Percentiles rank a stretch among this genome's conserved stretches.
Conservation (phyloP, 352 stramenopile genomes). For the Pythium brachiatum region DNA sequence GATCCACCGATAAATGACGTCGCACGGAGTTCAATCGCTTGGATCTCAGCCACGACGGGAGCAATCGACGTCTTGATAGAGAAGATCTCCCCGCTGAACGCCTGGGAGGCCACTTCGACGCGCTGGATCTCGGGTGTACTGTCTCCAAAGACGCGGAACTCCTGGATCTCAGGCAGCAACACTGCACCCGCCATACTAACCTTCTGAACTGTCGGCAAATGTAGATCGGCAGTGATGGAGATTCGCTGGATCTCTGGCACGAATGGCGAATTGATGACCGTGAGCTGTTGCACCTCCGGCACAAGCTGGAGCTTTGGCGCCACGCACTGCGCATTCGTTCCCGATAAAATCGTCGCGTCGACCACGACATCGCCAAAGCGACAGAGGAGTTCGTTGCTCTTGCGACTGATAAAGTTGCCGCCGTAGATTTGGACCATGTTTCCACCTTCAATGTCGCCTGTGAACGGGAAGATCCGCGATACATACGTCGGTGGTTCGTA, state of each 20-base stretch:
- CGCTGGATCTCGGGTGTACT: constrained; percentile 38
- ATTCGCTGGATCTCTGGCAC: constrained; percentile 56
- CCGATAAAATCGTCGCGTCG: constrained; percentile 60
- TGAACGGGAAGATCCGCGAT: constrained; percentile 51
- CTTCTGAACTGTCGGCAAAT: constrained; percentile 44
- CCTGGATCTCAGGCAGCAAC: constrained; percentile 47
- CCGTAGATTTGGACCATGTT: constrained; percentile 52
- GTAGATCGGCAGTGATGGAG: constrained; percentile 34
- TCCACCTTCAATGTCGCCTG: constrained; percentile 62
- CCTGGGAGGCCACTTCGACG: constrained; percentile 31
- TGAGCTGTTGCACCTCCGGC: constrained; percentile 81
- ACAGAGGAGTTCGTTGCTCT: constrained; percentile 54
- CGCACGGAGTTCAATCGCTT: constrained; percentile 37
- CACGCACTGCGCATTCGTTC: constrained; percentile 55
- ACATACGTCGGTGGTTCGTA: constrained; percentile 56
- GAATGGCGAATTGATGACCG: constrained; percentile 40
- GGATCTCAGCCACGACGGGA: constrained; percentile 37
- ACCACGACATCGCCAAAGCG: constrained; percentile 86
- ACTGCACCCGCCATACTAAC: constrained; percentile 26
- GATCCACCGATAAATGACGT: constrained; percentile 47
- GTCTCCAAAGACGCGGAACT: constrained; percentile 41
- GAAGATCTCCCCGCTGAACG: constrained; percentile 39
- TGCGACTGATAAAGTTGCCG: constrained; percentile 49
- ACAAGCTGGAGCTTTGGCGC: constrained; percentile 66
- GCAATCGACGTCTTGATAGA: constrained; percentile 35